A percentile compares a stretch with the other conserved stretches of the same genome.
Evolutionary conservation across 345 rosid genomes (phyloP).

Genomic region (Populus pruinosa): DNA sequence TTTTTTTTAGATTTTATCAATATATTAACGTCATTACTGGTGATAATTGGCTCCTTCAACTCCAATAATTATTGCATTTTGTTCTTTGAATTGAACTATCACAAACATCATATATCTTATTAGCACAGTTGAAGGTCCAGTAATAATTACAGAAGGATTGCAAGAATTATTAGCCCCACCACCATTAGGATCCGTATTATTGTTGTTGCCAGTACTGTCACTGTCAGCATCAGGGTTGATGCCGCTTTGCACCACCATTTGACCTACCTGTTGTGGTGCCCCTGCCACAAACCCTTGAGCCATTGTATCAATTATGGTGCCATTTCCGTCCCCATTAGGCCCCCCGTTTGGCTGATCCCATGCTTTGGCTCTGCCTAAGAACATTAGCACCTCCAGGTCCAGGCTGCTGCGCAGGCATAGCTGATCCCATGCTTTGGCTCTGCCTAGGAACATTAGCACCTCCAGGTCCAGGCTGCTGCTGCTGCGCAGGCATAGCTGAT

Average conservation of each 20-base stretch:
- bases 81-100: no score
- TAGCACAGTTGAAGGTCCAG: neutral
- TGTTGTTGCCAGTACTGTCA: neutral
- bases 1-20: no score
- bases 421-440: slow-evolving; percentile 1
- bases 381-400: neutral
- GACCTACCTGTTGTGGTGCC: slow-evolving; percentile 30
- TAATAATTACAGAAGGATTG: neutral
- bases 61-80: no score
- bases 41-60: no score
- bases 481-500: neutral
- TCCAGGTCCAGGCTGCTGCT: neutral
- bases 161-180: neutral
- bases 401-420: neutral
- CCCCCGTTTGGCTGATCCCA: neutral
- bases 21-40: no score
- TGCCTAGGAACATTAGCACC: neutral
- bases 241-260: slow-evolving; percentile 15
- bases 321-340: slow-evolving; percentile 7
- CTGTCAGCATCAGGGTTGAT: slow-evolving; percentile 12
- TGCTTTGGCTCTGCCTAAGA: slow-evolving; percentile 2
- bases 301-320: neutral
- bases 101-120: no score
- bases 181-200: neutral
- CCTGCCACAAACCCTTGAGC: slow-evolving; percentile 23